These are phyloP conservation scores for Tolypocladium nubicola DNA, from an alignment of 2,329 filamentous ascomycete genomes.

Conservation along the genomic window DNA sequence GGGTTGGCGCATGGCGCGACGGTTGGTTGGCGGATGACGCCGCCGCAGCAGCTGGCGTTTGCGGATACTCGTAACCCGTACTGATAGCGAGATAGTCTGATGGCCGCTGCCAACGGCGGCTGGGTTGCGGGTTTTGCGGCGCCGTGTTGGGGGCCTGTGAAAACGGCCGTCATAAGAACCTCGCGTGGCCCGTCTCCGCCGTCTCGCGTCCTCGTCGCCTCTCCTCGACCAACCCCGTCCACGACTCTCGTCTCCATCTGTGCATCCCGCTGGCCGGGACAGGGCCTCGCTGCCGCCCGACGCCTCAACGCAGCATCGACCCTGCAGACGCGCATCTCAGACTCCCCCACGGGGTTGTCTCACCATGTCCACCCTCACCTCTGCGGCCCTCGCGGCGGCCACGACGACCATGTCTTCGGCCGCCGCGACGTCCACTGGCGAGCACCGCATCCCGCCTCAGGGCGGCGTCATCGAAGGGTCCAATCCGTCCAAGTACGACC, in stretches of 20 bases:
- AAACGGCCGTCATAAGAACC: neutral
- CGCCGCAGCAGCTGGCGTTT: neutral
- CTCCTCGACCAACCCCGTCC: neutral
- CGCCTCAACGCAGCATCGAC: neutral
- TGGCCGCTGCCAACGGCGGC: neutral
- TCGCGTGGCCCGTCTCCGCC: neutral
- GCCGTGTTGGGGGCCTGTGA: neutral
- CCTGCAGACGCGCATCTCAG: neutral
- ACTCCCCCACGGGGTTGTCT: neutral
- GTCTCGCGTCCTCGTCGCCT: neutral
- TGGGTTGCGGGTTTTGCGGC: neutral
- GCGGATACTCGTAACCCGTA: no score
- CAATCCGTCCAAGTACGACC: slow-evolving; percentile 57
- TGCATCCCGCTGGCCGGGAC: neutral
- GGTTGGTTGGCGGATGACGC: neutral
- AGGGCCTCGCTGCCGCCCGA: neutral
- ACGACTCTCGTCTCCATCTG: neutral
- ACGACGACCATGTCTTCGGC: neutral
- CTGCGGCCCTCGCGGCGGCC: neutral
- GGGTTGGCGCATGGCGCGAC: neutral
- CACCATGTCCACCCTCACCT: neutral
- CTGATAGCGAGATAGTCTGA: no score
- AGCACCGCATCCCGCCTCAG: slow-evolving; percentile 15
- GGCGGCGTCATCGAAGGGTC: slow-evolving; percentile 60
- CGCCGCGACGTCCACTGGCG: neutral